Conservation (phyloP, 2,329 filamentous ascomycete species). For the Coniochaeta sp. region DNA sequence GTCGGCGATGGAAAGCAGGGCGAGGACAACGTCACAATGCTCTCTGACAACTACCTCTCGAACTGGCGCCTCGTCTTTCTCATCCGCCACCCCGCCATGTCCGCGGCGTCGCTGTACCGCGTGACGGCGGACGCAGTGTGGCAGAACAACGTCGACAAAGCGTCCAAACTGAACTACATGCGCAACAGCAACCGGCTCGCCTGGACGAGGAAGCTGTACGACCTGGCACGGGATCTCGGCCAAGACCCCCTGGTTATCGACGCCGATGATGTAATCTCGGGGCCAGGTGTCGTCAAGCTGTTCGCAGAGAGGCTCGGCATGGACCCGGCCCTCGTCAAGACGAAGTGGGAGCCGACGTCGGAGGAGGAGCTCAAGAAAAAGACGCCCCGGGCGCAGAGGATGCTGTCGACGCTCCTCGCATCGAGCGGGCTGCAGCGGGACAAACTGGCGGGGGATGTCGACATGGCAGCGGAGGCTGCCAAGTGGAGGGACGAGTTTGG, state of each 20-base stretch:
- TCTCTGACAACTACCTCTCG: constrained; percentile 7
- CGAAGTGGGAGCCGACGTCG: constrained; percentile 3
- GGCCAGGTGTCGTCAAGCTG: background rate
- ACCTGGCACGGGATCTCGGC: background rate
- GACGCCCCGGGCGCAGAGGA: too few species aligned
- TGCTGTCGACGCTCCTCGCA: constrained; percentile 3
- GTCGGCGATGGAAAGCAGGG: too few species aligned
- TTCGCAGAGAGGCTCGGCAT: constrained; percentile 5
- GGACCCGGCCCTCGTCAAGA: background rate
- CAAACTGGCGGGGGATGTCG: constrained; percentile 2
- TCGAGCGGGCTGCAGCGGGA: constrained; percentile 5
- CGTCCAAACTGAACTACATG: too few species aligned
- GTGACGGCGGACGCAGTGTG: too few species aligned
- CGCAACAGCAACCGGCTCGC: too few species aligned
- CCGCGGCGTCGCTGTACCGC: too few species aligned
- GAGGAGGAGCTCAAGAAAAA: too few species aligned
- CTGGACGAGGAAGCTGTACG: too few species aligned
- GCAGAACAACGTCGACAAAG: too few species aligned
- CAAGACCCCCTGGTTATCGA: constrained; percentile 3
- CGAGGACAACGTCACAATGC: background rate
- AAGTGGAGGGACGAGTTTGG: too few species aligned
- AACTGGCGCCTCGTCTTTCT: constrained; percentile 5
- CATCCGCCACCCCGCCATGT: constrained; percentile 8
- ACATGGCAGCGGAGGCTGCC: constrained; percentile 5
- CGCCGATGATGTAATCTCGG: constrained; percentile 5